Base-by-base conservation (phyloP, 192 early-diverging fungal species). In the Irineochytrium annulatum region DNA sequence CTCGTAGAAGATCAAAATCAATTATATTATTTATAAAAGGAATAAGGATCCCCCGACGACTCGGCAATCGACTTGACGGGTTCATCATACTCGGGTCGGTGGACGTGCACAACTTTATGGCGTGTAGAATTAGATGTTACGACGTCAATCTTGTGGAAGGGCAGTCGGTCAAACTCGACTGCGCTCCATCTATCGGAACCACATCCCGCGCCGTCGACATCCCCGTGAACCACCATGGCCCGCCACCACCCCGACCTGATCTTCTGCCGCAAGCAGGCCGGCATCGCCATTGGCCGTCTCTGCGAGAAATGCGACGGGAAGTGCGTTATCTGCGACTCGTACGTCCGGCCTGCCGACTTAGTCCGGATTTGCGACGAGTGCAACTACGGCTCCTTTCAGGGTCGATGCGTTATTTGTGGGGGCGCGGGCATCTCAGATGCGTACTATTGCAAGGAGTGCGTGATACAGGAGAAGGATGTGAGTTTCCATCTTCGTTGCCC, bases 271-370 rank as follows among this genome's bases (percentile, higher is more conserved):
- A 94, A 92, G 68, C 85, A 93, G 60, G 86, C 95, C 13, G 93
- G 95, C 27, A 95, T 95, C 30, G 87, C 90, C 35, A 91, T 92
- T 67, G 90, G 90, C 16, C 85, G 88, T 37, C 66, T 92, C 16
- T 92, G 90, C 69, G 89, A 91, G 60, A 90, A 89, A 58, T 81
- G 78, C 73, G 95, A 95, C 66, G 93, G 95, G 59, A 88, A 85
- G 75, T 98, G 95, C 63, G 89, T 95, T 14, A 91, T 98, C 63
- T 98, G 95, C 74, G 95, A 96, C 71, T 92, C 90, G 72, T 90
- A 94, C 59, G 95, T 97, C 19, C 77, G 89, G 14, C 93, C 92
- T 49, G 85, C 89, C 37, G 94, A 91, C 34, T 59, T 89, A 34
- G 95, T 95, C 11, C 87, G 87, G 45, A 89, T 95, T 43, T 97